Evolutionary conservation across 352 stramenopile species (phyloP).

Genomic region (Globisporangium okanoganense): DNA sequence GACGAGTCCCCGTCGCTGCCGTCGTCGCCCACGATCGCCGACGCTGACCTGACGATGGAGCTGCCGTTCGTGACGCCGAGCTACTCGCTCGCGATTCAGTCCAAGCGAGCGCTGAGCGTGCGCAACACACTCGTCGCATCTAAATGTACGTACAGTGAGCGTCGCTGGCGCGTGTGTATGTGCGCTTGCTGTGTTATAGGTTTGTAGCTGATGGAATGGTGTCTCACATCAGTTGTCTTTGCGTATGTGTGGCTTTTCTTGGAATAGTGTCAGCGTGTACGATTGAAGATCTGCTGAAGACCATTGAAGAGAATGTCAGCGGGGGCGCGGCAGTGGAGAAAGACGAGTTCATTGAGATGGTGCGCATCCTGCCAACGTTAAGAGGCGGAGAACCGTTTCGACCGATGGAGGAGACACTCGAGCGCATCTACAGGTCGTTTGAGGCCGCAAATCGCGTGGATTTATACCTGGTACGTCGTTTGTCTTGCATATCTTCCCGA

Average conservation of each 20-base stretch:
- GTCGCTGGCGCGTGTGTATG: not conserved
- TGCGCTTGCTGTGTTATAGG: not conserved
- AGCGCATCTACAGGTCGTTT: slow-evolving; percentile 66
- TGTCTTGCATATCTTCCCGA: not conserved
- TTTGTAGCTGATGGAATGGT: not conserved
- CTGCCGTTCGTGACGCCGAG: slow-evolving; percentile 57
- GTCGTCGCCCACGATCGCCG: slow-evolving; percentile 45
- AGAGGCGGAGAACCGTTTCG: slow-evolving; percentile 56
- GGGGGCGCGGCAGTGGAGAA: slow-evolving; percentile 27
- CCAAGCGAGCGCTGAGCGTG: slow-evolving; percentile 61
- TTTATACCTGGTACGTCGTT: slow-evolving; percentile 50
- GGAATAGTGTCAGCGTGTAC: slow-evolving; percentile 35
- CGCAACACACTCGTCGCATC: slow-evolving; percentile 70
- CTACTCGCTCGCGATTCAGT: slow-evolving; percentile 61
- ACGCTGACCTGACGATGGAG: slow-evolving; percentile 40
- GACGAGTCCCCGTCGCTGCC: slow-evolving; percentile 46
- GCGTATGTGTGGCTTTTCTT: not conserved
- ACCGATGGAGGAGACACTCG: slow-evolving; percentile 58
- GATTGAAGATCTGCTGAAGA: slow-evolving; percentile 30
- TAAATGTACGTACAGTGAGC: slow-evolving; percentile 26
- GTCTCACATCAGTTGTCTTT: not conserved
- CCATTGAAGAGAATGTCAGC: slow-evolving; percentile 30
- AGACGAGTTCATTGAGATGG: slow-evolving; percentile 57
- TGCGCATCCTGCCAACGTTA: slow-evolving; percentile 50
- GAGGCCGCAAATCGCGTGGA: slow-evolving; percentile 47